phyloP scores from a whole-genome alignment of 345 rosid species.

The Chamaenerion angustifolium region DNA sequence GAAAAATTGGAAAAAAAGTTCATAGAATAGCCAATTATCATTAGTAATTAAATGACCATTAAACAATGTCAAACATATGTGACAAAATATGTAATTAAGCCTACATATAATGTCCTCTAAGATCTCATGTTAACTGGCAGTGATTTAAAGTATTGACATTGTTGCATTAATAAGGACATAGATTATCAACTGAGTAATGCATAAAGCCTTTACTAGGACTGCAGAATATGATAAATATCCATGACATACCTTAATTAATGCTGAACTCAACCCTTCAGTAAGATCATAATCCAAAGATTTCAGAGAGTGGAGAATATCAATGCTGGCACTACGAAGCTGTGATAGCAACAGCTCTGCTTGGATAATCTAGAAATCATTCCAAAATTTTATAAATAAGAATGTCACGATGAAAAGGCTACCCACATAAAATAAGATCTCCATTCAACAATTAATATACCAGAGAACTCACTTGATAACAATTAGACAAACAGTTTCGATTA shows the following conservation, averaged over 20 bases:
- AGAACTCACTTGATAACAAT: too few relatives aligned
- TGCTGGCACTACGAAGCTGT: constrained; percentile 42
- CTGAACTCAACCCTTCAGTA: constrained; percentile 51
- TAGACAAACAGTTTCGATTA: too few relatives aligned
- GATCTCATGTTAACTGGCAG: too few relatives aligned
- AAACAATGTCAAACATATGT: too few relatives aligned
- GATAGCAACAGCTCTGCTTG: constrained; percentile 59
- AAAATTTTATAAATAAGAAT: constrained; percentile 9
- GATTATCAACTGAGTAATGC: too few relatives aligned
- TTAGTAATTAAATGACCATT: too few relatives aligned
- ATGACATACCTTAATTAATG: constrained; percentile 63
- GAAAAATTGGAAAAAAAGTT: too few relatives aligned
- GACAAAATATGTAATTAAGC: too few relatives aligned
- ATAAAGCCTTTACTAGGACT: neutral
- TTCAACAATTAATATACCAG: neutral
- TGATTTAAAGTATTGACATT: too few relatives aligned
- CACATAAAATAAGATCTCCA: neutral
- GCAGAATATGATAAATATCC: neutral
- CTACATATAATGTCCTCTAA: too few relatives aligned
- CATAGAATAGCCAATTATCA: too few relatives aligned
- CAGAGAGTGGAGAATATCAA: constrained; percentile 47
- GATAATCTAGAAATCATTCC: constrained; percentile 40
- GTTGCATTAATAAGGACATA: too few relatives aligned
- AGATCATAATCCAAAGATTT: constrained; percentile 33
- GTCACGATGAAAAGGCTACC: neutral